These are phyloP conservation scores for Colletotrichum scovillei DNA, from an alignment of 2,329 filamentous ascomycete genomes.

Conservation along the genomic window DNA sequence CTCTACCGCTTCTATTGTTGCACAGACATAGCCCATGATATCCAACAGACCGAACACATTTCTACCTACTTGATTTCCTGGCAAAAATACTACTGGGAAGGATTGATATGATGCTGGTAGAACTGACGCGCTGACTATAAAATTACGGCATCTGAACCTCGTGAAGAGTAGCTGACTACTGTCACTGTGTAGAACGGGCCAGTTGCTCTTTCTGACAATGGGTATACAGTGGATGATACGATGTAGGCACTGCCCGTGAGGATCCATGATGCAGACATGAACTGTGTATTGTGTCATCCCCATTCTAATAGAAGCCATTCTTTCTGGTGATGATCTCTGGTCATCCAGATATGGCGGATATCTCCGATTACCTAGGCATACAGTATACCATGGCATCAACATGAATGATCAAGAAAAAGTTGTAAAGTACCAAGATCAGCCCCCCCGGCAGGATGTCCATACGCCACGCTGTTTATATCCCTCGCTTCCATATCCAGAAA, in stretches of 20 bases:
- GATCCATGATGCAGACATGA: neutral
- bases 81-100: neutral
- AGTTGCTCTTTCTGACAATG: no score
- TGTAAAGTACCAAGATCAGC: neutral
- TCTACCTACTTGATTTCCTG: neutral
- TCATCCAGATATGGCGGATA: neutral
- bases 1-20: slow-evolving; percentile 22
- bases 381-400: neutral
- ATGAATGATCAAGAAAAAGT: neutral
- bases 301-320: neutral
- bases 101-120: neutral
- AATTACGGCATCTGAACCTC: no score
- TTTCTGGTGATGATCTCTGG: neutral
- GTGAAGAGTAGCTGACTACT: no score
- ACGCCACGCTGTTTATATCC: neutral
- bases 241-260: neutral
- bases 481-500: neutral
- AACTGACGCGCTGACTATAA: no score
- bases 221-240: neutral
- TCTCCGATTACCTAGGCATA: neutral
- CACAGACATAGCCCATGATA: slow-evolving; percentile 34
- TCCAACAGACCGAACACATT: slow-evolving; percentile 33
- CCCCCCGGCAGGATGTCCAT: neutral
- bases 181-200: no score
- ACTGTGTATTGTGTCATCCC: neutral